Evolutionary conservation across 768 basidiomycete genomes (phyloP).

Genomic region (Holtermanniella nyarrowii): DNA sequence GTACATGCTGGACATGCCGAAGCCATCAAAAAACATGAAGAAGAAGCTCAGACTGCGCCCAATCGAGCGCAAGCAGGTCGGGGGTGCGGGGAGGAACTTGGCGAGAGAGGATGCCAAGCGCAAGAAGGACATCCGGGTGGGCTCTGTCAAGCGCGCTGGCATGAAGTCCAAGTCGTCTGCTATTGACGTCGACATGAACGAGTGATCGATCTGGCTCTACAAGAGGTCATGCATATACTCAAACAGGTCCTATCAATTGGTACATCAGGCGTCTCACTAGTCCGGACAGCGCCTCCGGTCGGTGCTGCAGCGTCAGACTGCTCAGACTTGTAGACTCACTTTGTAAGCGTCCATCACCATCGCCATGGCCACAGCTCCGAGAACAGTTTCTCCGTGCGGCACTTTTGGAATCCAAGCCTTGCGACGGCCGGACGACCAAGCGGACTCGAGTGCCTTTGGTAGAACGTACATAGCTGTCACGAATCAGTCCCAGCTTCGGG

Average conservation of each 20-base stretch:
- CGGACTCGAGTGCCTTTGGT: constrained; percentile 80
- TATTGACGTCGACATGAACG: not conserved
- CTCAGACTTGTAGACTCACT: constrained; percentile 13
- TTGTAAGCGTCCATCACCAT: constrained; percentile 66
- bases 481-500: not conserved
- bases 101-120: constrained; percentile 28
- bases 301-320: constrained; percentile 16
- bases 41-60: constrained; percentile 68
- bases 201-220: not conserved
- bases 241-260: constrained; percentile 36
- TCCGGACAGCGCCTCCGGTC: constrained; percentile 32
- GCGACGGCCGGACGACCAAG: constrained; percentile 70
- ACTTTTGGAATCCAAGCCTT: constrained; percentile 56
- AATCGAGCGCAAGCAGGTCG: constrained; percentile 54
- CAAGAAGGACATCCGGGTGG: constrained; percentile 15
- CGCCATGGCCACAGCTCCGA: constrained; percentile 70
- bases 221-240: not conserved
- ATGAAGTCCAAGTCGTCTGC: no score
- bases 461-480: constrained; percentile 44
- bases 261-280: constrained; percentile 31
- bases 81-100: constrained; percentile 45
- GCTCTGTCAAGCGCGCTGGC: not conserved
- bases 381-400: constrained; percentile 40
- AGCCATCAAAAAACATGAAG: constrained; percentile 80
- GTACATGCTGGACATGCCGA: constrained; percentile 91